A percentile compares a stretch with the other conserved stretches of the same genome.
phyloP scores from a whole-genome alignment of 257 asterid species.

The Nicotiana otophora region DNA sequence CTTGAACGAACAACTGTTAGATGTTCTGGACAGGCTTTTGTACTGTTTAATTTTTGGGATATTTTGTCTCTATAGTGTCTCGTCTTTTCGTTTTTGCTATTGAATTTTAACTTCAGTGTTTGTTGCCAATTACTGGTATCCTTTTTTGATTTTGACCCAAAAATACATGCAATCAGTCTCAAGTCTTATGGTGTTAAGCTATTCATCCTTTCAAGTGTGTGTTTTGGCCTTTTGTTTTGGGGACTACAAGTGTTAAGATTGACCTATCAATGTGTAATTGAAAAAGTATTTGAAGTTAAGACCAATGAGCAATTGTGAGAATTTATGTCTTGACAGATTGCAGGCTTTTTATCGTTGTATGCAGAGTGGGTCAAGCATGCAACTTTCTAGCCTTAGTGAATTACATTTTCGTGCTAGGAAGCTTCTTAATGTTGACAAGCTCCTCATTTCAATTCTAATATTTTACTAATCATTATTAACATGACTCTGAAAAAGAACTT shows the following conservation, averaged over 20 bases:
- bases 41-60: not conserved
- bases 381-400: too few species aligned
- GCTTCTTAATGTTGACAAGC: not conserved
- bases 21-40: not conserved
- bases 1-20: not conserved
- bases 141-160: not conserved
- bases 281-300: not conserved
- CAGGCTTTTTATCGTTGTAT: too few species aligned
- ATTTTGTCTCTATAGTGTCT: not conserved
- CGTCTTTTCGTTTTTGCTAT: not conserved
- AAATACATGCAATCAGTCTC: too few species aligned
- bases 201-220: too few species aligned
- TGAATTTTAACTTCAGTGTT: not conserved
- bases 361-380: too few species aligned
- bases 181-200: too few species aligned
- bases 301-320: not conserved
- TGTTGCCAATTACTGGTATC: not conserved
- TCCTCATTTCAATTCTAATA: not conserved
- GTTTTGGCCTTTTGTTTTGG: not conserved
- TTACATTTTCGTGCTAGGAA: not conserved
- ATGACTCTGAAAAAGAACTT: too few species aligned
- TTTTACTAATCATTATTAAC: too few species aligned
- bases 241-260: not conserved
- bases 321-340: too few species aligned
- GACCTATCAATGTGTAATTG: not conserved